Evolutionary conservation across 306 rosid genomes (phyloP).

Genomic region (Carpinus viminea): DNA sequence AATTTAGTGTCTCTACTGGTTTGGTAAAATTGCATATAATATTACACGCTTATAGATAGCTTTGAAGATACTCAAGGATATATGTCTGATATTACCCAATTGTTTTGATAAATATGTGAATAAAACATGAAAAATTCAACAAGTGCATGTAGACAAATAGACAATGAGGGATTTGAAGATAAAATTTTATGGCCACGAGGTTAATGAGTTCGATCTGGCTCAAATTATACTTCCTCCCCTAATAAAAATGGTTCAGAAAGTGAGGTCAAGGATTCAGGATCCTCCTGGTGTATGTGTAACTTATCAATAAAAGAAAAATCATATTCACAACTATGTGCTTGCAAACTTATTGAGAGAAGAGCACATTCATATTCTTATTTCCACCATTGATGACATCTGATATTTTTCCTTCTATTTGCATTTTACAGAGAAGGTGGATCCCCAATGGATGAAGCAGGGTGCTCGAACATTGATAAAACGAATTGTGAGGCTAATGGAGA

Average conservation of each 20-base stretch:
- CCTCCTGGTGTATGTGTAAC: background rate
- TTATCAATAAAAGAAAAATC: background rate
- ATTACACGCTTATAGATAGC: background rate
- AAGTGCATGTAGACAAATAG: background rate
- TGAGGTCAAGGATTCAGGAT: background rate
- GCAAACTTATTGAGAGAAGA: background rate
- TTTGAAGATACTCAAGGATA: background rate
- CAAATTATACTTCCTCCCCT: background rate
- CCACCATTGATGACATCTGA: background rate
- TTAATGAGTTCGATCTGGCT: background rate
- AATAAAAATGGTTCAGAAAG: background rate
- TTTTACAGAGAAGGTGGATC: constrained; percentile 57
- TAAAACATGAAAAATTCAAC: background rate
- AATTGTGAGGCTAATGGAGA: constrained; percentile 37
- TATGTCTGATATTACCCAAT: background rate
- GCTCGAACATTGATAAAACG: constrained; percentile 27
- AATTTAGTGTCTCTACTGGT: background rate
- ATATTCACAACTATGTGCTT: background rate
- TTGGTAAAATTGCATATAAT: background rate
- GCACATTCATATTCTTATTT: background rate
- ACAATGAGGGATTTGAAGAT: background rate
- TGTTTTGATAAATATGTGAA: background rate
- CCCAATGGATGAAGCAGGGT: constrained; percentile 40
- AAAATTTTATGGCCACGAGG: background rate
- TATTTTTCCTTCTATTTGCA: constrained; percentile 23